Conservation (phyloP, 768 basidiomycete species). For the Termitomyces sp. region DNA sequence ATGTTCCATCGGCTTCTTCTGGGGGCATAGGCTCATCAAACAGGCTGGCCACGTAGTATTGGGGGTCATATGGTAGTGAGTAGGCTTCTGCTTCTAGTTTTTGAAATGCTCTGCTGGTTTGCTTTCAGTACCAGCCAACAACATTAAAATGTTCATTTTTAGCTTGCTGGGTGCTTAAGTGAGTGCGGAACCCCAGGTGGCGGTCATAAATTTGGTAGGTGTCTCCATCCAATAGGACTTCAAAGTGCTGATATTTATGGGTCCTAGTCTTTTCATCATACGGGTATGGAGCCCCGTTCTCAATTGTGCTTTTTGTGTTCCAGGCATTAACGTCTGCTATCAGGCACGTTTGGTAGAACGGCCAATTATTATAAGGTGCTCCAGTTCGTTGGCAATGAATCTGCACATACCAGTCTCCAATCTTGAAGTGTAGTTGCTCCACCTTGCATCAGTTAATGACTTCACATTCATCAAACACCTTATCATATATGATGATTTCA, state of each 20-base stretch:
- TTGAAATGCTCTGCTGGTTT: background rate
- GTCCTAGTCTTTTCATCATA: background rate
- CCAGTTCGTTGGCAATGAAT: too few species aligned
- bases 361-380: too few species aligned
- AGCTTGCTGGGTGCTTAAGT: background rate
- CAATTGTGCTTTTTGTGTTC: background rate
- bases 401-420: too few species aligned
- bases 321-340: background rate
- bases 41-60: background rate
- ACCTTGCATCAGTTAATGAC: too few species aligned
- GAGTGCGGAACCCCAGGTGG: background rate
- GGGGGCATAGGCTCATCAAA: background rate
- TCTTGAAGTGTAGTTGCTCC: too few species aligned
- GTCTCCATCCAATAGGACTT: background rate
- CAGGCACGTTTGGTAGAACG: too few species aligned
- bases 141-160: background rate
- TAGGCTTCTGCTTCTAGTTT: background rate
- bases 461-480: too few species aligned
- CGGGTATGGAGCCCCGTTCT: background rate
- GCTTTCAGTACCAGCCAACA: background rate
- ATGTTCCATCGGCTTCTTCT: too few species aligned
- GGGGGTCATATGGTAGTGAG: background rate
- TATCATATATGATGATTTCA: too few species aligned
- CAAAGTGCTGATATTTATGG: background rate
- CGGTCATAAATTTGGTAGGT: background rate